Evolutionary conservation across 2,329 filamentous ascomycete species (phyloP).

Genomic region (Dothiorella sarmentorum): DNA sequence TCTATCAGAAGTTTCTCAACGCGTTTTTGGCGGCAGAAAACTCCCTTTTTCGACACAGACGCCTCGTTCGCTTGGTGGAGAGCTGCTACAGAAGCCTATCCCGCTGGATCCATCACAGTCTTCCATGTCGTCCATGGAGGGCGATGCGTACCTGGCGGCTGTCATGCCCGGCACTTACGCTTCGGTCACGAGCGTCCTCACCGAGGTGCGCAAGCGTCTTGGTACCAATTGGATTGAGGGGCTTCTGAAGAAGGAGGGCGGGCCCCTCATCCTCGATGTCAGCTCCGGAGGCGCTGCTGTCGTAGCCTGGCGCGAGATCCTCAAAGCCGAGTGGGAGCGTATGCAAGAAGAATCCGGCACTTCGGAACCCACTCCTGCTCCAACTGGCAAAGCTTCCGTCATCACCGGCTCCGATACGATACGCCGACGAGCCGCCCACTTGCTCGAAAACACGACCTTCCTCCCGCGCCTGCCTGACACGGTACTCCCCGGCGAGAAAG

Average conservation of each 20-base stretch:
- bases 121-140: slow-evolving; percentile 71
- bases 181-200: slow-evolving; percentile 62
- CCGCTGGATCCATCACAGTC: slow-evolving; percentile 61
- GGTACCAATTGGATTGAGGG: slow-evolving; percentile 67
- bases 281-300: slow-evolving; percentile 71
- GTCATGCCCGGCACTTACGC: slow-evolving; percentile 71
- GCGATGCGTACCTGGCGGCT: slow-evolving; percentile 67
- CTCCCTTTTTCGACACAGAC: slow-evolving; percentile 76
- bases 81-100: slow-evolving; percentile 60
- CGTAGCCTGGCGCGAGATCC: slow-evolving; percentile 72
- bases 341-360: slow-evolving; percentile 47
- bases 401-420: slow-evolving; percentile 73
- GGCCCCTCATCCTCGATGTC: slow-evolving; percentile 67
- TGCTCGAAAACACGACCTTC: slow-evolving; percentile 88
- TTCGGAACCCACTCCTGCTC: slow-evolving; percentile 31
- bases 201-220: slow-evolving; percentile 70
- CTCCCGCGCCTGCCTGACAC: slow-evolving; percentile 89
- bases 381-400: slow-evolving; percentile 73
- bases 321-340: slow-evolving; percentile 76
- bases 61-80: slow-evolving; percentile 53
- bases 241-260: slow-evolving; percentile 58
- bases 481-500: slow-evolving; percentile 56
- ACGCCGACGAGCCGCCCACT: slow-evolving; percentile 67
- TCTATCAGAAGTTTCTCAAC: slow-evolving; percentile 67
- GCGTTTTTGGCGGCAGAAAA: slow-evolving; percentile 70